Evolutionary conservation across 2,329 filamentous ascomycete species (phyloP).

Genomic region (Ampelomyces quisqualis): DNA sequence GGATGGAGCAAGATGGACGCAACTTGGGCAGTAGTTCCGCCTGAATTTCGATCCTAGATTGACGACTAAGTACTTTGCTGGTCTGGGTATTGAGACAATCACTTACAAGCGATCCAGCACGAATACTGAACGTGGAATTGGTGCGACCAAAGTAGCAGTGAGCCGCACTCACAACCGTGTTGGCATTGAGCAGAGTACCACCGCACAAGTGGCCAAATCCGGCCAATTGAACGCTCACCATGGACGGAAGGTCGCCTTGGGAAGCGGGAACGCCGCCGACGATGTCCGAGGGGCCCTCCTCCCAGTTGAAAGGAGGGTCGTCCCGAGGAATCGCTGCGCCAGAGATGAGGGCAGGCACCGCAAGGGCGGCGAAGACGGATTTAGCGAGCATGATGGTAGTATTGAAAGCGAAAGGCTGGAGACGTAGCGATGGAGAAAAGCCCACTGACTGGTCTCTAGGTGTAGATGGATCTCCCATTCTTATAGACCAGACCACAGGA

Average conservation of each 20-base stretch:
- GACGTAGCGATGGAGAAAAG: too few relatives aligned
- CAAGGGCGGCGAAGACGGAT: constrained; percentile 22
- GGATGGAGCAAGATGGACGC: constrained; percentile 23
- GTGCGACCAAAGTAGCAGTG: constrained; percentile 25
- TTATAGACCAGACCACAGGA: constrained; percentile 12
- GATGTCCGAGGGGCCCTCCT: constrained; percentile 11
- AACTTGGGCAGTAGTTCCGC: constrained; percentile 22
- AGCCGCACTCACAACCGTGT: constrained; percentile 33
- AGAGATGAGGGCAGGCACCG: constrained; percentile 21
- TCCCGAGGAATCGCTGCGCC: constrained; percentile 29
- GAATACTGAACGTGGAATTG: constrained; percentile 19
- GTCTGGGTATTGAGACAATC: neutral
- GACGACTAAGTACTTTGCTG: neutral
- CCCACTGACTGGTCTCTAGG: constrained; percentile 13
- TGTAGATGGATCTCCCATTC: constrained; percentile 7
- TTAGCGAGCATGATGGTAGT: constrained; percentile 25
- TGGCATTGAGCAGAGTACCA: constrained; percentile 28
- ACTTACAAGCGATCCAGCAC: constrained; percentile 26
- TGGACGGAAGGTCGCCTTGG: constrained; percentile 33
- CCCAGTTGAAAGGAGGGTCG: neutral
- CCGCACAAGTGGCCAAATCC: constrained; percentile 28
- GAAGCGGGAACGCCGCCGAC: constrained; percentile 28
- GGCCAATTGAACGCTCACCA: constrained; percentile 22
- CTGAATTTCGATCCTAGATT: constrained; percentile 18
- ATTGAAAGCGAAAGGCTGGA: constrained; percentile 10